Conservation (phyloP, 441 rosid genomes). For the Erodium moschatum region DNA sequence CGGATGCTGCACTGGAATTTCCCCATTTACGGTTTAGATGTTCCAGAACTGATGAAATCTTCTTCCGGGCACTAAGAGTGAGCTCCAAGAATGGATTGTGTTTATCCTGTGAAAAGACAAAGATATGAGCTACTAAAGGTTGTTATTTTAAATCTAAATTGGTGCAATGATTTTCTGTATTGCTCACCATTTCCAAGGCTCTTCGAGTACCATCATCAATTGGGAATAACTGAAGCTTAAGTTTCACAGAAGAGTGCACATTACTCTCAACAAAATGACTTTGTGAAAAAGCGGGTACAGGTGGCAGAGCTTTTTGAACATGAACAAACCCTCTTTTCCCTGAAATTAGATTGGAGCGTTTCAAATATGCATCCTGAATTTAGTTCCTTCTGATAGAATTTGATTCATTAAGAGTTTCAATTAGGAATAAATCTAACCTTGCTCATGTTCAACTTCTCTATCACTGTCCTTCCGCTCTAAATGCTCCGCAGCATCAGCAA, state of each 20-base stretch:
- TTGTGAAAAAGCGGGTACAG: conserved; percentile 38
- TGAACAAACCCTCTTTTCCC: conserved; percentile 36
- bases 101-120: conserved; percentile 55
- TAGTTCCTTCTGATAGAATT: conserved; percentile 13
- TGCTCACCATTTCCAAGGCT: conserved; percentile 83
- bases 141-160: conserved; percentile 2
- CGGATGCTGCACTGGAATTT: conserved; percentile 61
- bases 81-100: conserved; percentile 94
- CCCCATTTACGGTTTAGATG: conserved; percentile 98
- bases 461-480: conserved; percentile 56
- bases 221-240: conserved; percentile 92
- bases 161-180: conserved; percentile 18
- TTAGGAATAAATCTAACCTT: conserved; percentile 24
- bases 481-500: conserved; percentile 99
- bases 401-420: too few relatives aligned
- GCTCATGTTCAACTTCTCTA: conserved; percentile 42
- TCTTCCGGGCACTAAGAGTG: conserved; percentile 82
- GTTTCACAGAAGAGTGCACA: conserved; percentile 44
- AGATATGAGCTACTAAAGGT: conserved; percentile 17
- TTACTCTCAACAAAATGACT: conserved; percentile 42
- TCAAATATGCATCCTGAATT: conserved; percentile 16
- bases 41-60: conserved; percentile 87
- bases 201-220: conserved; percentile 77
- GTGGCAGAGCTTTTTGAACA: conserved; percentile 34
- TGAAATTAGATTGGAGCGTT: conserved; percentile 27